Percentiles rank a stretch among this genome's conserved stretches.
Conservation (phyloP, 1,284 basidiomycete genomes). For the Ganoderma resinaceum region DNA sequence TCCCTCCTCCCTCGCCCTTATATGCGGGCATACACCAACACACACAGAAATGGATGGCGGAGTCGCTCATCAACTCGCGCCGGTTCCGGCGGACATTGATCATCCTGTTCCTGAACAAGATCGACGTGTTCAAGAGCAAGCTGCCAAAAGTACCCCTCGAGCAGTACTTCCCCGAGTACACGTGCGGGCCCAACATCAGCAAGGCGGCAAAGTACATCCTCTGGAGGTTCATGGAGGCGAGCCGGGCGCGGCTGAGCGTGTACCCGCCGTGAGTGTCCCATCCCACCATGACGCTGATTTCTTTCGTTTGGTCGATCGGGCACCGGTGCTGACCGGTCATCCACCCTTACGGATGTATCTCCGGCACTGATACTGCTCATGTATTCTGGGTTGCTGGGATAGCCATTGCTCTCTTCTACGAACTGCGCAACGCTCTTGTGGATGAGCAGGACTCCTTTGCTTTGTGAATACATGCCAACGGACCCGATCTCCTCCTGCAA, state of each 20-base stretch:
- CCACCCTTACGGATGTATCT: too few species aligned
- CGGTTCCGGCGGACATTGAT: slow-evolving; percentile 97
- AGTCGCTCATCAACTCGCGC: slow-evolving; percentile 95
- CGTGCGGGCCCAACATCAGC: slow-evolving; percentile 93
- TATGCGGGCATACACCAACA: too few species aligned
- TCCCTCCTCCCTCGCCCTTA: slow-evolving; percentile 29
- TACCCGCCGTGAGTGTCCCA: slow-evolving; percentile 90
- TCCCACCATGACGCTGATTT: neutral
- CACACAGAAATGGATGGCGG: slow-evolving; percentile 91
- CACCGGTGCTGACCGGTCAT: slow-evolving; percentile 39
- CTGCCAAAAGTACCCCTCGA: slow-evolving; percentile 90
- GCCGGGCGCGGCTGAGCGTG: slow-evolving; percentile 86
- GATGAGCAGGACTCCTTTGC: slow-evolving; percentile 92
- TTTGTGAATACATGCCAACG: slow-evolving; percentile 96
- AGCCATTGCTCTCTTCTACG: slow-evolving; percentile 90
- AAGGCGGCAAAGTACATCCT: slow-evolving; percentile 98
- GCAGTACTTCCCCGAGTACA: slow-evolving; percentile 94
- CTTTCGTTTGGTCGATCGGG: neutral
- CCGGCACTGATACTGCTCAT: slow-evolving; percentile 93
- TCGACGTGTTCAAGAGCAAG: slow-evolving; percentile 95
- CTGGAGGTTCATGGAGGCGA: slow-evolving; percentile 97
- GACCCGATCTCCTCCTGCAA: slow-evolving; percentile 90
- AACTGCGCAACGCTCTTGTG: slow-evolving; percentile 91
- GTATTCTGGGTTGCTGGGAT: slow-evolving; percentile 79
- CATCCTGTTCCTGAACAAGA: slow-evolving; percentile 95